Percentiles rank a stretch among this genome's conserved stretches.
Evolutionary conservation across 495 filamentous ascomycete species (phyloP).

Genomic region (Lindgomyces ingoldianus): DNA sequence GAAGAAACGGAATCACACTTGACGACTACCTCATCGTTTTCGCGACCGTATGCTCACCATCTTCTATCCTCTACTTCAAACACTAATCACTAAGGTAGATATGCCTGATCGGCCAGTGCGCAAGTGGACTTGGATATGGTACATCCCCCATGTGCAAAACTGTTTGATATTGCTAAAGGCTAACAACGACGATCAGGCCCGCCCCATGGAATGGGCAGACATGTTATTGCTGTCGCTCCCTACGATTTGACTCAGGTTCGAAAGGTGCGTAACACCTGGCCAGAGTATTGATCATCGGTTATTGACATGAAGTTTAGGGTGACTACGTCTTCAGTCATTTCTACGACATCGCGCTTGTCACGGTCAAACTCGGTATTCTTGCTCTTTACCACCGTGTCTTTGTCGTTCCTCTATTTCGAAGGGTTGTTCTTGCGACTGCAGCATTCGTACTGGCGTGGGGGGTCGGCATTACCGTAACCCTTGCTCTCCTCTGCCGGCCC

Average conservation of each 20-base stretch:
- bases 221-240: conserved; percentile 22
- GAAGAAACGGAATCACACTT: conserved; percentile 31
- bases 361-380: conserved; percentile 34
- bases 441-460: conserved; percentile 31
- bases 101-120: conserved; percentile 31
- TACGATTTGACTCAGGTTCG: conserved; percentile 27
- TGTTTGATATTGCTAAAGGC: background rate
- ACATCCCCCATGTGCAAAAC: background rate
- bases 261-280: conserved; percentile 18
- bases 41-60: conserved; percentile 23
- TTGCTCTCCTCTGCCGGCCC: conserved; percentile 27
- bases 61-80: background rate
- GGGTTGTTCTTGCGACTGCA: conserved; percentile 26
- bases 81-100: conserved; percentile 16
- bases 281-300: background rate
- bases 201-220: conserved; percentile 35
- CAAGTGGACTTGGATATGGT: conserved; percentile 34
- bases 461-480: conserved; percentile 28
- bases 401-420: conserved; percentile 25
- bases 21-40: conserved; percentile 37
- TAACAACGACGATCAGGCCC: conserved; percentile 20
- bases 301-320: conserved; percentile 7
- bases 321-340: conserved; percentile 39
- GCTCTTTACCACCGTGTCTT: conserved; percentile 37
- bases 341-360: conserved; percentile 35